phyloP scores from a whole-genome alignment of 192 early-diverging fungal genomes.

The Dissophora globulifera region DNA sequence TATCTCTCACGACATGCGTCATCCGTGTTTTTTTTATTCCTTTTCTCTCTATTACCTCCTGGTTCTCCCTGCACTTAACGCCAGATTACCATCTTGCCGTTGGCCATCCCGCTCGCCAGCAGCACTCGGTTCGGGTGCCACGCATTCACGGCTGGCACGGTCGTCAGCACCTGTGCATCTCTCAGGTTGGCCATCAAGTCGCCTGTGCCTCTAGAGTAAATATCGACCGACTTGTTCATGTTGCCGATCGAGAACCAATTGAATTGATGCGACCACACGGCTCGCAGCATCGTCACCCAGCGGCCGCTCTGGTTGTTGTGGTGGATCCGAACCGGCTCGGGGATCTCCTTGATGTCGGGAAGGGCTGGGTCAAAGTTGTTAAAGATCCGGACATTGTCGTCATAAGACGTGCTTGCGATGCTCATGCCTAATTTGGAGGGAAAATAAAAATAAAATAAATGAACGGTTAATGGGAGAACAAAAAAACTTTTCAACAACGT shows the following conservation, averaged over 20 bases:
- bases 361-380: slow-evolving; percentile 54
- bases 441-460: not conserved
- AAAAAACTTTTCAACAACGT: not conserved
- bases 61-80: slow-evolving; percentile 18
- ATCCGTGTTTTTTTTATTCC: no score
- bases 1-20: no score
- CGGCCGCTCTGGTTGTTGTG: slow-evolving; percentile 74
- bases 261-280: slow-evolving; percentile 64
- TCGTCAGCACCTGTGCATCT: slow-evolving; percentile 36
- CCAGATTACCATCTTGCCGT: slow-evolving; percentile 70
- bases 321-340: slow-evolving; percentile 50
- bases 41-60: not conserved
- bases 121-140: slow-evolving; percentile 69
- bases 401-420: slow-evolving; percentile 65
- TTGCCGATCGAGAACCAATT: slow-evolving; percentile 69
- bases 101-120: slow-evolving; percentile 64
- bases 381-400: slow-evolving; percentile 67
- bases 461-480: no score
- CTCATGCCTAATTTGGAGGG: slow-evolving; percentile 17
- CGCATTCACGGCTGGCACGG: slow-evolving; percentile 69
- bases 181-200: slow-evolving; percentile 58
- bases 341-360: slow-evolving; percentile 37
- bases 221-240: slow-evolving; percentile 70
- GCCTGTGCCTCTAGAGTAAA: slow-evolving; percentile 67
- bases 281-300: slow-evolving; percentile 75